Percentiles rank a stretch among this genome's conserved stretches.
Conservation (phyloP, 1,284 basidiomycete genomes). For the Trichosporon ovoides region DNA sequence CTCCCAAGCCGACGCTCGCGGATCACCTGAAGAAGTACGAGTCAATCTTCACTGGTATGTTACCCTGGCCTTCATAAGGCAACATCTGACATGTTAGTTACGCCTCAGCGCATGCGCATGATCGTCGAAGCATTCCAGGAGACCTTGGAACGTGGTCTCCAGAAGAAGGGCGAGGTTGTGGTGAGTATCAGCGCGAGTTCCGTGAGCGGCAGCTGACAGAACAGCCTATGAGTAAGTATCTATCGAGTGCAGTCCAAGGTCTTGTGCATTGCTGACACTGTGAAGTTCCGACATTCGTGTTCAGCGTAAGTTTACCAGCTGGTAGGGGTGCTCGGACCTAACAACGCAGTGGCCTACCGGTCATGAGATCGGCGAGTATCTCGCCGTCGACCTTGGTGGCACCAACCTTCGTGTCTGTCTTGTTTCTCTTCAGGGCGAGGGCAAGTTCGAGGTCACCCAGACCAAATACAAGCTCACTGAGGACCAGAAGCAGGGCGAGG, state of each 20-base stretch:
- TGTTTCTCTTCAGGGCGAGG: constrained; percentile 81
- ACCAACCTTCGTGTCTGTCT: constrained; percentile 98
- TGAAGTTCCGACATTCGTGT: constrained; percentile 92
- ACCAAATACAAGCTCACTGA: constrained; percentile 95
- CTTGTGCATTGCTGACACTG: constrained; percentile 3
- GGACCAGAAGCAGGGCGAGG: constrained; percentile 98
- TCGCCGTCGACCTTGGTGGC: constrained; percentile 92
- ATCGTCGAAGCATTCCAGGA: constrained; percentile 96
- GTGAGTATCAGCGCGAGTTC: constrained; percentile 56
- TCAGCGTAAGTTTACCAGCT: constrained; percentile 55
- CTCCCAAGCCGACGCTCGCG: constrained; percentile 56
- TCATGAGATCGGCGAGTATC: constrained; percentile 79
- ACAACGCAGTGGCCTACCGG: constrained; percentile 75
- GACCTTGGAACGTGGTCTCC: constrained; percentile 77
- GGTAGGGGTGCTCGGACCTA: neutral
- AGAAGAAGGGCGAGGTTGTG: constrained; percentile 78
- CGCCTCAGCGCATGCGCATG: constrained; percentile 91
- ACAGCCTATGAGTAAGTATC: constrained; percentile 25
- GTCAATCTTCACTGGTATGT: constrained; percentile 58
- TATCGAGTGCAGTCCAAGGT: neutral
- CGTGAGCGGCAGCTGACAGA: neutral
- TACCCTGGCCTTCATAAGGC: neutral
- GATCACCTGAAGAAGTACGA: constrained; percentile 86
- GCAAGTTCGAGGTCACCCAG: constrained; percentile 97
- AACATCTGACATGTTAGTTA: constrained; percentile 55